Conservation (phyloP, 306 rosid species). For the Neltuma alba region DNA sequence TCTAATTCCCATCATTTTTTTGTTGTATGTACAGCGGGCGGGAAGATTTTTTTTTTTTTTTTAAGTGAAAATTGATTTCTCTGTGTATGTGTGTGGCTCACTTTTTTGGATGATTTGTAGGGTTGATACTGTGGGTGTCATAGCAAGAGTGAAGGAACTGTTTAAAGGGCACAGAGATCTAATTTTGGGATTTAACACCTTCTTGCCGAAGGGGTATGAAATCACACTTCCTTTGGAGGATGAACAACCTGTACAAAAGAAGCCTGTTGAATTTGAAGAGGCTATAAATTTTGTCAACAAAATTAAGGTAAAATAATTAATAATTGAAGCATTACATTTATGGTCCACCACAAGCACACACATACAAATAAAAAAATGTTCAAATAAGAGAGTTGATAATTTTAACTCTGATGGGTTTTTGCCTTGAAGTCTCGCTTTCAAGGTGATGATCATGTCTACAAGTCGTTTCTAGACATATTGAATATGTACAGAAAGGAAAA, state of each 20-base stretch:
- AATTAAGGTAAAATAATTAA: slow-evolving; percentile 66
- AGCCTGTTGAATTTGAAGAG: slow-evolving; percentile 94
- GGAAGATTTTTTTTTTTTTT: slow-evolving; percentile 19
- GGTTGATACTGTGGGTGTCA: slow-evolving; percentile 93
- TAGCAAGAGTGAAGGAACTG: slow-evolving; percentile 91
- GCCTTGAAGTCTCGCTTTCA: slow-evolving; percentile 87
- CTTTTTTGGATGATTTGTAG: slow-evolving; percentile 56
- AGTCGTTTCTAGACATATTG: slow-evolving; percentile 92
- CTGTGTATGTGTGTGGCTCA: background rate
- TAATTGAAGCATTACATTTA: slow-evolving; percentile 10
- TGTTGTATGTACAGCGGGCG: background rate
- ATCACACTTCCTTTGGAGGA: slow-evolving; percentile 91
- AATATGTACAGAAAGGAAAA: slow-evolving; percentile 96
- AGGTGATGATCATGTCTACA: slow-evolving; percentile 88
- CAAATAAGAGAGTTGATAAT: background rate
- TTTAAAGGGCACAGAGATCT: slow-evolving; percentile 91
- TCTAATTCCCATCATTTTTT: background rate
- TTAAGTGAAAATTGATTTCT: slow-evolving; percentile 41
- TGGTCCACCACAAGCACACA: background rate
- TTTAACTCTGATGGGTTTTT: slow-evolving; percentile 39
- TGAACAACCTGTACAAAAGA: slow-evolving; percentile 76
- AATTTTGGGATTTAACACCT: slow-evolving; percentile 95
- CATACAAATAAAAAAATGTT: background rate
- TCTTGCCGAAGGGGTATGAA: slow-evolving; percentile 97
- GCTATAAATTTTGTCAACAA: slow-evolving; percentile 97